phyloP scores from a whole-genome alignment of 2,329 filamentous ascomycete genomes.

The Volutella citrinella region DNA sequence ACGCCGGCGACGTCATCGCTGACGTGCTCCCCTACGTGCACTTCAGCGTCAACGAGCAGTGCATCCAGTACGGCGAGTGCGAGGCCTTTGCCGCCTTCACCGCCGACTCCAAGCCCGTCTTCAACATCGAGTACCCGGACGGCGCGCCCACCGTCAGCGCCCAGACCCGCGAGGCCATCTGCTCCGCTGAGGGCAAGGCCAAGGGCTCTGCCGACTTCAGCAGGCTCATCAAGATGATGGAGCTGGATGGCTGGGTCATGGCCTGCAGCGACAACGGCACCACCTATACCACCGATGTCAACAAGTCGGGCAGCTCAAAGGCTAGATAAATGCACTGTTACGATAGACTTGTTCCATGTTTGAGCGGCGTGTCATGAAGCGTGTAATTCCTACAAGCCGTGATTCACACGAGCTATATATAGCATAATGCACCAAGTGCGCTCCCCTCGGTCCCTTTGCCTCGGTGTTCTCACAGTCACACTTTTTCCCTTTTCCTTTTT shows the following conservation, averaged over 20 bases:
- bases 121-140: slow-evolving; percentile 69
- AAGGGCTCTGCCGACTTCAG: slow-evolving; percentile 51
- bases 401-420: too few relatives aligned
- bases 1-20: slow-evolving; percentile 58
- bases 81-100: slow-evolving; percentile 56
- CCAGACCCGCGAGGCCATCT: slow-evolving; percentile 38
- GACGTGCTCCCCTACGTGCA: slow-evolving; percentile 48
- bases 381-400: too few relatives aligned
- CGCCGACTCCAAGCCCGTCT: slow-evolving; percentile 62
- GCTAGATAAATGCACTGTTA: too few relatives aligned
- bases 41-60: slow-evolving; percentile 71
- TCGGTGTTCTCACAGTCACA: too few relatives aligned
- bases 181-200: slow-evolving; percentile 36
- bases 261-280: slow-evolving; percentile 45
- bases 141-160: slow-evolving; percentile 38
- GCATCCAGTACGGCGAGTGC: slow-evolving; percentile 59
- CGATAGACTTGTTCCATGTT: too few relatives aligned
- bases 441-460: too few relatives aligned
- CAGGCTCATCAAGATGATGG: slow-evolving; percentile 63
- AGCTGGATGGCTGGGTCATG: slow-evolving; percentile 60
- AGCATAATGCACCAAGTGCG: too few relatives aligned
- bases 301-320: too few relatives aligned
- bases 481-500: too few relatives aligned
- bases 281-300: slow-evolving; percentile 23
- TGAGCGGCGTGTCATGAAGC: too few relatives aligned